phyloP scores from a whole-genome alignment of 75 land plant species.

The Cunninghamia lanceolata region DNA sequence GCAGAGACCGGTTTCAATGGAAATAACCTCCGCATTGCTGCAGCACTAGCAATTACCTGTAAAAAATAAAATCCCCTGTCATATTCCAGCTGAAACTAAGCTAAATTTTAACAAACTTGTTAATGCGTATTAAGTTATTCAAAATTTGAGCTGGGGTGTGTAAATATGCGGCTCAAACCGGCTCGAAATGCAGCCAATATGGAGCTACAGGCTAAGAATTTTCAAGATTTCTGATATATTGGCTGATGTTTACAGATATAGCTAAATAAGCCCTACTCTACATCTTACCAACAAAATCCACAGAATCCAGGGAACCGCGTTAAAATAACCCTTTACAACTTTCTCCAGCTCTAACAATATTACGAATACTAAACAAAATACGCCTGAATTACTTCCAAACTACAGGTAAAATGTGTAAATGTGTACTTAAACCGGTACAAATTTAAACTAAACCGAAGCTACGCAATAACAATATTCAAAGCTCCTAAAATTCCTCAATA shows the following conservation, averaged over 20 bases:
- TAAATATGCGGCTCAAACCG: neutral
- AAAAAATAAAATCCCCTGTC: neutral
- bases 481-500: neutral
- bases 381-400: neutral
- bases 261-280: neutral
- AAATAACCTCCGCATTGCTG: slow-evolving; percentile 1
- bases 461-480: neutral
- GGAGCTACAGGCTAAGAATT: neutral
- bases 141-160: neutral
- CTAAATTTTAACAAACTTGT: neutral
- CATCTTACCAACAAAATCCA: neutral
- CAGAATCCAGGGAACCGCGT: neutral
- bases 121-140: neutral
- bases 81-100: neutral
- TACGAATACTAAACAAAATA: neutral
- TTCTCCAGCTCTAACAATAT: neutral
- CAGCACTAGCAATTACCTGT: neutral
- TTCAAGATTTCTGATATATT: neutral
- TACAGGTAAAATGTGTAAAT: too few species aligned
- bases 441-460: too few species aligned
- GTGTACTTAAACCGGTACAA: too few species aligned
- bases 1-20: slow-evolving; percentile 5
- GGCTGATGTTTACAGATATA: too few species aligned
- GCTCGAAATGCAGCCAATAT: neutral
- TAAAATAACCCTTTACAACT: neutral